These are phyloP conservation scores for Camptophora hylomeconis DNA, from an alignment of 2,329 filamentous ascomycete species.

Conservation along the genomic window DNA sequence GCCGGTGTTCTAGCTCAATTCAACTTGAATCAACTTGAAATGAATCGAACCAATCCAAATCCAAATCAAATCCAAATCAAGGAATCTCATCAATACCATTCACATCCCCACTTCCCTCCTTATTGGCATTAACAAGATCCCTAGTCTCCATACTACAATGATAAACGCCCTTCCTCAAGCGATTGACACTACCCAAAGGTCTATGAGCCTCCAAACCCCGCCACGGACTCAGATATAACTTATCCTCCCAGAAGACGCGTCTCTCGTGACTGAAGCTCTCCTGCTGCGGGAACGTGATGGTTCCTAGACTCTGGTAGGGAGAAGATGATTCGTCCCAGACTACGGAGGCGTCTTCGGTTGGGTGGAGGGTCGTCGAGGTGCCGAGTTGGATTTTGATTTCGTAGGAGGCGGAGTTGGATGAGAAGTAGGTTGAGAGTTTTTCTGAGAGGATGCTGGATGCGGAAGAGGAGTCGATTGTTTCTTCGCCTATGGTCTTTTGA, in stretches of 20 bases:
- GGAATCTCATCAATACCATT: conserved; percentile 27
- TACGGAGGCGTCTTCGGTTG: conserved; percentile 31
- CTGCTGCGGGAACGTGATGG: conserved; percentile 27
- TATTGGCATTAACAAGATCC: conserved; percentile 26
- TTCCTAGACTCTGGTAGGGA: conserved; percentile 35
- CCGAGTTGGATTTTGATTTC: conserved; percentile 34
- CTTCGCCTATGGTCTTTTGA: conserved; percentile 25
- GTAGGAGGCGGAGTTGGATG: conserved; percentile 28
- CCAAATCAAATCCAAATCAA: no score
- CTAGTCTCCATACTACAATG: conserved; percentile 24
- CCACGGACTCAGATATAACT: conserved; percentile 32
- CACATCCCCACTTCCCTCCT: conserved; percentile 24
- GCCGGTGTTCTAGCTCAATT: no score
- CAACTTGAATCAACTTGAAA: no score
- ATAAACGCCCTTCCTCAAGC: conserved; percentile 28
- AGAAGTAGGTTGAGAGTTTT: conserved; percentile 29
- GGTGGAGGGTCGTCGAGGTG: conserved; percentile 34
- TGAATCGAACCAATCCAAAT: no score
- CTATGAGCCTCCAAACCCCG: conserved; percentile 29
- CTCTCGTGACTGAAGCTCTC: conserved; percentile 28
- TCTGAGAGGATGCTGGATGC: conserved; percentile 26
- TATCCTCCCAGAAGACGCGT: conserved; percentile 32
- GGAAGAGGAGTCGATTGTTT: conserved; percentile 26
- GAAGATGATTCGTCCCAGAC: conserved; percentile 35
- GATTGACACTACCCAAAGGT: conserved; percentile 28